Evolutionary conservation across 2,329 filamentous ascomycete genomes (phyloP), one percentile per base, ranked within the genome.

Genomic region (Apiospora kogelbergensis): DNA sequence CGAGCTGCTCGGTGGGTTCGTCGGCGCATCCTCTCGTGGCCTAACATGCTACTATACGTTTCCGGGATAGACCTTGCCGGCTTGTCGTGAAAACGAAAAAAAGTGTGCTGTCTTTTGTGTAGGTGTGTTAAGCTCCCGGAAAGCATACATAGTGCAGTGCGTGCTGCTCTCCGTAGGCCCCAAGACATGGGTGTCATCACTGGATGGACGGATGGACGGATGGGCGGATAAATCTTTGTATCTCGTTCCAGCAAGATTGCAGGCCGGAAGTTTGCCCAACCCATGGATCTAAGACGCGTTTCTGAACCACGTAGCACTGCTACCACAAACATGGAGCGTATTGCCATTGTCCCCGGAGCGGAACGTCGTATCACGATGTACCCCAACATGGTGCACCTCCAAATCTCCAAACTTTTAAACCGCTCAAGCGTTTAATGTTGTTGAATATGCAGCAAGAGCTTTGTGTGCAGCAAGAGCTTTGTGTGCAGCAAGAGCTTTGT

Each of bases 241-340:
- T 37, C 53, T 37, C 53, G 53, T 30, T 60, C 53, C 17, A n/a
- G 53, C 17, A 20, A 57, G 53, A 60, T 60, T 60, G 30, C 53
- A 60, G 53, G 53, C 26, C 53, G 53, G 53, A n/a, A 60, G 53
- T 37, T 60, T 60, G 53, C 53, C 33, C 9, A 60, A 60, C 53
- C 53, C 53, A 33, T 13, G 53, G 53, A 60, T 37, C 53, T 60
- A 60, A 60, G 53, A 60, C 53, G 53, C 37, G 53, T 60, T 60
- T 60, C 53, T 60, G 26, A 37, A 33, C 30, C 30, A 60, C 53
- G 53, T 60, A 37, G 30, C 33, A 60, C 53, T 26, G 26, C 48
- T 60, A n/a, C 53, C 7, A 60, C 30, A 45, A 45, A n/a, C 42
- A 45, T 24, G 24, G 46, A 48, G 45, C 10, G 46, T 26, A 26